These are phyloP conservation scores for Trichopus zeylanicus DNA, from an alignment of 116 monocot species.

Conservation along the genomic window DNA sequence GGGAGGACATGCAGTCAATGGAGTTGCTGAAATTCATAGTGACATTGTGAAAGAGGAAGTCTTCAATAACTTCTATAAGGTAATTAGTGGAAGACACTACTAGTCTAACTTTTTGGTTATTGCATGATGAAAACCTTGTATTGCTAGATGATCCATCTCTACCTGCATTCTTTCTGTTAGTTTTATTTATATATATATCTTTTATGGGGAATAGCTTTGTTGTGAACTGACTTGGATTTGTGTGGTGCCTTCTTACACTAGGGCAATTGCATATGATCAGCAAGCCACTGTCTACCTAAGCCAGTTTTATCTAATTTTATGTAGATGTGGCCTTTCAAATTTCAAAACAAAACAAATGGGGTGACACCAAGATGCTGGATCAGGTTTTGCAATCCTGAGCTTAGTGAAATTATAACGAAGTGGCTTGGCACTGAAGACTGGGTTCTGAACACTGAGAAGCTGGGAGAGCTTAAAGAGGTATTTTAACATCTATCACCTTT, in stretches of 20 bases:
- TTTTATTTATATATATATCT: too few relatives aligned
- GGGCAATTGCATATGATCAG: background rate
- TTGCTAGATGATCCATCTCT: too few relatives aligned
- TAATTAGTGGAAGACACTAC: too few relatives aligned
- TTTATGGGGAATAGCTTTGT: background rate
- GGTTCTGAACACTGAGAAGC: constrained; percentile 77
- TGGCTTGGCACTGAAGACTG: constrained; percentile 90
- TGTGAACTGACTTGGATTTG: too few relatives aligned
- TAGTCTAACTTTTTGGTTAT: too few relatives aligned
- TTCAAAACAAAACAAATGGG: constrained; percentile 97
- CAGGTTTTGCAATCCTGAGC: constrained; percentile 80
- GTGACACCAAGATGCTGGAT: constrained; percentile 98
- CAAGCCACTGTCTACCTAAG: background rate
- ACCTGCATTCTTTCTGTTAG: too few relatives aligned
- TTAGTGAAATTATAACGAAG: constrained; percentile 79
- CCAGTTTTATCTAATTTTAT: constrained; percentile 10
- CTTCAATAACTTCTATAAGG: constrained; percentile 90
- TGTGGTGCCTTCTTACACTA: background rate
- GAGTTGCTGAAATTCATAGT: constrained; percentile 95
- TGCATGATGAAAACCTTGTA: too few relatives aligned
- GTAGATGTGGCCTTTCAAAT: constrained; percentile 89
- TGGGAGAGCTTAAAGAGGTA: constrained; percentile 81
- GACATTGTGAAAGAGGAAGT: constrained; percentile 94
- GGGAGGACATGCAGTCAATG: constrained; percentile 90
- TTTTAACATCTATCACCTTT: background rate